Evolutionary conservation across 352 stramenopile genomes (phyloP), one percentile per base, ranked within the genome.

Genomic region (Phytophthora hybrid): DNA sequence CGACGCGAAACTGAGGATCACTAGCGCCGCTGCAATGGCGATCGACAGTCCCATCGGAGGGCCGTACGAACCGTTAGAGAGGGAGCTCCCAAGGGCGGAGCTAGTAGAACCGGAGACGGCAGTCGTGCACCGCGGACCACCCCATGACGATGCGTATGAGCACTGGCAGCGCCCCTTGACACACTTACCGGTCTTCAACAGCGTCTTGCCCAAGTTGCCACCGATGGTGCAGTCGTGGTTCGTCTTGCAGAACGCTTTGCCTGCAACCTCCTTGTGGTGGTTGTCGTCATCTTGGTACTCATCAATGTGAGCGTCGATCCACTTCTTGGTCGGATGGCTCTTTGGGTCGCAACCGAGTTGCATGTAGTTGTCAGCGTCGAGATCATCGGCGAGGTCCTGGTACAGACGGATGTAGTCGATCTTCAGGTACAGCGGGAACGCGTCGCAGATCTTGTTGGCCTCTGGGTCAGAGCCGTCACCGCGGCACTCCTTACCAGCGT

Each of bases 381-480:
- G 57, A 16, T 87, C 81, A 14, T 67, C 57, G 4, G 57, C 78
- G 1, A 77, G 41, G 59, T 89, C 82, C 53, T 92, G 85, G 52
- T 92, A 92, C 46, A 91, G 18, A 0, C 85, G 78, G 3, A 93
- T 83, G 71, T 93, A 90, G 65, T 91, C 85, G 21, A 93, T 70
- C 69, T 90, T 89, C 57, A 93, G 69, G 75, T 90, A 91, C 81
- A 93, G 89, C 0, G 85, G 87, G 69, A 90, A 92, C 26, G 72
- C 63, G 61, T 93, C 82, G 55, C 87, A 94, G 52, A 95, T 91
- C 13, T 14, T 29, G 46, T 86, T 84, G 11, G 68, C 74, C 21
- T 73, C 54, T 7, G 66, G n/a, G 31, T 89, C 69, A 0, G 37
- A 76, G 14, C 83, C 82, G 23, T 93, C 80, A 9, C 87, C 85